Percentiles rank a stretch among this genome's conserved stretches.
phyloP scores from a whole-genome alignment of 169 alveolate genomes.

The Nephromyces sp. region DNA sequence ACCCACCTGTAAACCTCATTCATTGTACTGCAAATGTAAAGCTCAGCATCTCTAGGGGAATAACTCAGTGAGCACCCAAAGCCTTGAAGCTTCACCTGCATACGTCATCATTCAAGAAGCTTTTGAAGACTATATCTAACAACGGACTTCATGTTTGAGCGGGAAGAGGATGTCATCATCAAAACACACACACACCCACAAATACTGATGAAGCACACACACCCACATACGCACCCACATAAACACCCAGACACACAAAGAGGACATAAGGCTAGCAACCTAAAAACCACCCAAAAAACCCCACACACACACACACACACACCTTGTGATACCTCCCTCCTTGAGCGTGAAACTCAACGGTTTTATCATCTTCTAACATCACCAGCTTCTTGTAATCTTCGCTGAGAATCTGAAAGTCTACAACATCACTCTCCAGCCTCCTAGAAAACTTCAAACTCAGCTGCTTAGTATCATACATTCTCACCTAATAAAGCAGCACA shows the following conservation, averaged over 20 bases:
- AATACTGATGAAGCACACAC: too few relatives aligned
- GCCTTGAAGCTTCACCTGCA: too few relatives aligned
- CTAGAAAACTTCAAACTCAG: constrained; percentile 79
- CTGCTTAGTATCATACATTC: constrained; percentile 72
- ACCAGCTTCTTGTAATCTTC: constrained; percentile 82
- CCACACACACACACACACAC: too few relatives aligned
- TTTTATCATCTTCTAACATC: constrained; percentile 71
- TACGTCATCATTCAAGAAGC: too few relatives aligned
- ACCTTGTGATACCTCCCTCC: constrained; percentile 83
- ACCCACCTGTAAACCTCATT: too few relatives aligned
- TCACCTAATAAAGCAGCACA: constrained; percentile 65
- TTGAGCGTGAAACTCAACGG: constrained; percentile 86
- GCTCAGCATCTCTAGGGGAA: neutral
- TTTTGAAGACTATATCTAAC: too few relatives aligned
- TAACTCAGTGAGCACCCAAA: too few relatives aligned
- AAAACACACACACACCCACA: too few relatives aligned
- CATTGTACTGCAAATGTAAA: too few relatives aligned
- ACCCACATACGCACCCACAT: constrained; percentile 60
- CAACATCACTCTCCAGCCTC: constrained; percentile 79
- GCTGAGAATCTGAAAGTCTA: constrained; percentile 66
- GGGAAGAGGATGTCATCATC: too few relatives aligned
- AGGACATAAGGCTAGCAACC: constrained; percentile 62
- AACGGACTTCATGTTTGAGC: too few relatives aligned
- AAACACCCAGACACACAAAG: too few relatives aligned
- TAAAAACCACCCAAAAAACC: constrained; percentile 78